A percentile compares a stretch with the other conserved stretches of the same genome.
These are phyloP conservation scores for Corniculantispora saksenae DNA, from an alignment of 2,329 filamentous ascomycete species.

Conservation along the genomic window DNA sequence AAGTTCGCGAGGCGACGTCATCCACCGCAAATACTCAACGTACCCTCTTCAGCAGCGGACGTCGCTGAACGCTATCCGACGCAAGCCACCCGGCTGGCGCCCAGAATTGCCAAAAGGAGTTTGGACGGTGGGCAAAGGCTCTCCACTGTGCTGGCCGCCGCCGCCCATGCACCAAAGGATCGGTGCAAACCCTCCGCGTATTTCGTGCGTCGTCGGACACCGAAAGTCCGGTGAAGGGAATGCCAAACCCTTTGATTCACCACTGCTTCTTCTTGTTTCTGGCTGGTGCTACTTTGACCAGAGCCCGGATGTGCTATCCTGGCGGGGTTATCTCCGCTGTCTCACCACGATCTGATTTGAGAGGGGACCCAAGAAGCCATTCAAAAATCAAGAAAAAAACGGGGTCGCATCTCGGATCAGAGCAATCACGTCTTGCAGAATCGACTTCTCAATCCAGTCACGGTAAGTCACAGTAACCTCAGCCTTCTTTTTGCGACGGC, in stretches of 20 bases:
- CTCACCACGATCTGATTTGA: constrained; percentile 6
- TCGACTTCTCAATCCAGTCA: background rate
- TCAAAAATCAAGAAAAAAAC: background rate
- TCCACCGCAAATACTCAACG: background rate
- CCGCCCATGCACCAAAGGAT: background rate
- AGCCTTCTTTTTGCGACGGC: constrained; percentile 8
- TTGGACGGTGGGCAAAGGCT: background rate
- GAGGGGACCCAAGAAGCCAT: background rate
- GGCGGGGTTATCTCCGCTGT: constrained; percentile 1
- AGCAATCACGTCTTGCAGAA: background rate
- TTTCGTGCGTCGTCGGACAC: background rate
- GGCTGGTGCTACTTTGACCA: background rate
- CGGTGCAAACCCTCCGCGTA: background rate
- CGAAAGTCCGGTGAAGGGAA: background rate
- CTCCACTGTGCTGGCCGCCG: background rate
- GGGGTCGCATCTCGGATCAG: constrained; percentile 10
- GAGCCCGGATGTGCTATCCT: background rate
- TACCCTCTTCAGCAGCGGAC: background rate
- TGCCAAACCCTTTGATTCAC: too few species aligned
- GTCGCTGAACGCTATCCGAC: constrained; percentile 2
- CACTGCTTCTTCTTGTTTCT: too few species aligned
- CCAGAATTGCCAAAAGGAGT: background rate
- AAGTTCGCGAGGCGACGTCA: background rate
- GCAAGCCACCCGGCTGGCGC: constrained; percentile 1
- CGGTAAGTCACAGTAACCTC: background rate